Evolutionary conservation across 2,329 filamentous ascomycete species (phyloP).

Genomic region (Alternaria consortialis): DNA sequence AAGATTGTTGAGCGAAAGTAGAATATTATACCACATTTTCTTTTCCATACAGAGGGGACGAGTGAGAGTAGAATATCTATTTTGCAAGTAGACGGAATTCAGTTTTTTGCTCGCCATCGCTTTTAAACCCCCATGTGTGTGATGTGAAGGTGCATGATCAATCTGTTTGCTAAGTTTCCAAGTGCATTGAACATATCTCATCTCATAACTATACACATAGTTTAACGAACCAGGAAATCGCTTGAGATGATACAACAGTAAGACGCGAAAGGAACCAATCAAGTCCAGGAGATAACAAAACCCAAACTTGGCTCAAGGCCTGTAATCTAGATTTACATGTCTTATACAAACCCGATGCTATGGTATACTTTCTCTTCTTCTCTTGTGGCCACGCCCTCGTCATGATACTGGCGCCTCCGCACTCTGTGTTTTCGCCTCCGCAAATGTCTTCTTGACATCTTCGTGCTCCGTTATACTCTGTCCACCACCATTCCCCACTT

Average conservation of each 20-base stretch:
- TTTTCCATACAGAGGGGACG: constrained; percentile 13
- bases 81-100: constrained; percentile 5
- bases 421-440: constrained; percentile 25
- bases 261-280: neutral
- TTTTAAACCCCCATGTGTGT: neutral
- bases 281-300: neutral
- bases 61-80: constrained; percentile 26
- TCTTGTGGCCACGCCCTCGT: constrained; percentile 5
- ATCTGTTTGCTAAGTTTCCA: neutral
- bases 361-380: neutral
- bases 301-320: neutral
- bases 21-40: constrained; percentile 39
- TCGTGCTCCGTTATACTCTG: constrained; percentile 46
- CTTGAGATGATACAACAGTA: neutral
- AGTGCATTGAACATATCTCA: neutral
- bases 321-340: neutral
- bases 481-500: constrained; percentile 62
- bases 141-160: neutral
- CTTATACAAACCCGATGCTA: constrained; percentile 1
- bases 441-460: constrained; percentile 52
- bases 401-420: constrained; percentile 32
- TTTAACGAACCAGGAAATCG: neutral
- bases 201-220: neutral
- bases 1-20: constrained; percentile 32
- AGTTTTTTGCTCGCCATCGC: neutral